phyloP scores from a whole-genome alignment of 1,284 basidiomycete species.

The Athelia psychrophila region DNA sequence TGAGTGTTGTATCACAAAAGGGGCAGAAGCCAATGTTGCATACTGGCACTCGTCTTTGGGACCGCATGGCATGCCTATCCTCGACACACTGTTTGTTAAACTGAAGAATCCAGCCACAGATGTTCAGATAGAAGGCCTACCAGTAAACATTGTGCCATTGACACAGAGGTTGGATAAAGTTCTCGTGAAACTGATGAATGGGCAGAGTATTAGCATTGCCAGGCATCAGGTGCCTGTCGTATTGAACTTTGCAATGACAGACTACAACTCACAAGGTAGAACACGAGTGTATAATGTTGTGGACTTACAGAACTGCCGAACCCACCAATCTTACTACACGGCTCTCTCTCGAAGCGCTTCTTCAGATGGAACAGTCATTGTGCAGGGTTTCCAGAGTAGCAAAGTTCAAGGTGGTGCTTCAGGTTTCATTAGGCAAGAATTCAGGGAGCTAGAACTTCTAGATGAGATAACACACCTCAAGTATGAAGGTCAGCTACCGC shows the following conservation, averaged over 20 bases:
- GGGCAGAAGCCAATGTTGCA: constrained; percentile 32
- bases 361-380: constrained; percentile 28
- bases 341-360: constrained; percentile 28
- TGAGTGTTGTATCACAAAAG: constrained; percentile 37
- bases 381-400: constrained; percentile 22
- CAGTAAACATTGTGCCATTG: constrained; percentile 38
- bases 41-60: constrained; percentile 24
- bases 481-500: constrained; percentile 17
- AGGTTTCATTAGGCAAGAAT: constrained; percentile 22
- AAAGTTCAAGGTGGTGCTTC: constrained; percentile 19
- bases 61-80: constrained; percentile 4
- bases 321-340: constrained; percentile 33
- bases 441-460: constrained; percentile 27
- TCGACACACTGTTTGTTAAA: constrained; percentile 27
- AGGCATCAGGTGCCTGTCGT: constrained; percentile 31
- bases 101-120: constrained; percentile 19
- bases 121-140: constrained; percentile 28
- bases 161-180: background rate
- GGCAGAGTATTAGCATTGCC: constrained; percentile 16
- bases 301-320: constrained; percentile 25
- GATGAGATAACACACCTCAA: constrained; percentile 27
- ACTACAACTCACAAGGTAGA: constrained; percentile 37
- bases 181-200: constrained; percentile 21
- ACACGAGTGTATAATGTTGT: constrained; percentile 29
- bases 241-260: constrained; percentile 40